These are phyloP conservation scores for Xerophyta viscosa DNA, from an alignment of 106 monocot species.

Conservation along the genomic window DNA sequence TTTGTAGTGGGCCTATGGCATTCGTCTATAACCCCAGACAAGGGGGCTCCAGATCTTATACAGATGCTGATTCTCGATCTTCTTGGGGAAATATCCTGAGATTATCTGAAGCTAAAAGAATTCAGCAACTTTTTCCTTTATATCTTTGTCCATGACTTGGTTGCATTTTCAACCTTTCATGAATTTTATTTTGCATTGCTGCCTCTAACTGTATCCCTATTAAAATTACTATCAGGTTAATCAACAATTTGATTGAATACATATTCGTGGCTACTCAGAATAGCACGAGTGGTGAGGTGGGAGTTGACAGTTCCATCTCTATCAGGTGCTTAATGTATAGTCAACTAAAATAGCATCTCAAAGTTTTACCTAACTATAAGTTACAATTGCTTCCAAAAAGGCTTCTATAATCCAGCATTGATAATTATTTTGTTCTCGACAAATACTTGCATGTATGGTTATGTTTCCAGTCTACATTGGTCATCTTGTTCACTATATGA, in stretches of 20 bases:
- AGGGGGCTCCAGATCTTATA: slow-evolving; percentile 85
- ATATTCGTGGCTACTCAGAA: slow-evolving; percentile 48
- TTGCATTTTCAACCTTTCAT: background rate
- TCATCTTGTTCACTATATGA: too few species aligned
- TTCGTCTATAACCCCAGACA: slow-evolving; percentile 85
- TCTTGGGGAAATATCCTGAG: slow-evolving; percentile 76
- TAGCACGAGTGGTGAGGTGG: slow-evolving; percentile 11
- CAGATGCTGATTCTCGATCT: slow-evolving; percentile 67
- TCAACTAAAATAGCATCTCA: slow-evolving; percentile 85
- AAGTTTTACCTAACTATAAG: slow-evolving; percentile 94
- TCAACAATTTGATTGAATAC: slow-evolving; percentile 87
- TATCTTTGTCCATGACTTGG: too few species aligned
- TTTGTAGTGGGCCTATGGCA: slow-evolving; percentile 94
- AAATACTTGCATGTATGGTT: slow-evolving; percentile 83
- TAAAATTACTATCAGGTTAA: slow-evolving; percentile 45
- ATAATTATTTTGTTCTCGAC: slow-evolving; percentile 96
- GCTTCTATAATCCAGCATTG: slow-evolving; percentile 91
- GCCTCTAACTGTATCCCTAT: too few species aligned
- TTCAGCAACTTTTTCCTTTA: too few species aligned
- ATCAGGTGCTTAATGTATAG: too few species aligned
- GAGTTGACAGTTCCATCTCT: slow-evolving; percentile 9
- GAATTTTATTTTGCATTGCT: background rate
- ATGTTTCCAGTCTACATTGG: too few species aligned
- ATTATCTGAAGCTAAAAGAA: slow-evolving; percentile 75
- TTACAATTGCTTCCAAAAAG: slow-evolving; percentile 95